Percentiles rank a stretch among this genome's conserved stretches.
These are phyloP conservation scores for Diatrype stigma DNA, from an alignment of 2,329 filamentous ascomycete species.

Conservation along the genomic window DNA sequence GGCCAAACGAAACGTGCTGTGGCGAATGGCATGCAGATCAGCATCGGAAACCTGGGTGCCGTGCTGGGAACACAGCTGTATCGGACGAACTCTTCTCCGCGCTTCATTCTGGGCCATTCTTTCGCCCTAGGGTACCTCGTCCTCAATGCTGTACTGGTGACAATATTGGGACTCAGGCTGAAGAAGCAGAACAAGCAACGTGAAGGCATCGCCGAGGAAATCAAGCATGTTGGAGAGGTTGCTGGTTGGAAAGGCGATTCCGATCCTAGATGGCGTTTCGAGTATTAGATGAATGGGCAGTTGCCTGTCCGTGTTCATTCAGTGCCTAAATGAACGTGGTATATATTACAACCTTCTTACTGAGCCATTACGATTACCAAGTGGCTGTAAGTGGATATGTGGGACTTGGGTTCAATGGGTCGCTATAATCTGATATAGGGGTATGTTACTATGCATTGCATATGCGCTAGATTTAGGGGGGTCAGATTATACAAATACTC, in stretches of 20 bases:
- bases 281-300: slow-evolving; percentile 35
- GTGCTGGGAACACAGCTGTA: slow-evolving; percentile 69
- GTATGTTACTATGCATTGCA: too few species aligned
- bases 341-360: too few species aligned
- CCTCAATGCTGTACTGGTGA: slow-evolving; percentile 52
- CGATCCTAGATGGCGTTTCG: slow-evolving; percentile 64
- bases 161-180: slow-evolving; percentile 49
- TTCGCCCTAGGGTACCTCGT: slow-evolving; percentile 62
- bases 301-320: too few species aligned
- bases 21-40: slow-evolving; percentile 68
- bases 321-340: too few species aligned
- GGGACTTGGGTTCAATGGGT: too few species aligned
- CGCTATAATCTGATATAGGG: too few species aligned
- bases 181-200: slow-evolving; percentile 54
- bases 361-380: too few species aligned
- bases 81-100: slow-evolving; percentile 53
- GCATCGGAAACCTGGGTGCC: slow-evolving; percentile 64
- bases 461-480: too few species aligned
- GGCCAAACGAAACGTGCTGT: slow-evolving; percentile 67
- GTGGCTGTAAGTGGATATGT: too few species aligned
- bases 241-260: slow-evolving; percentile 58
- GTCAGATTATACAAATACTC: too few species aligned
- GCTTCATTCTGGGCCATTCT: slow-evolving; percentile 62
- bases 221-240: slow-evolving; percentile 45
- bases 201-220: slow-evolving; percentile 36